These are phyloP conservation scores for Ogataea sp. DNA, from an alignment of 805 yeast genomes.

Conservation along the genomic window DNA sequence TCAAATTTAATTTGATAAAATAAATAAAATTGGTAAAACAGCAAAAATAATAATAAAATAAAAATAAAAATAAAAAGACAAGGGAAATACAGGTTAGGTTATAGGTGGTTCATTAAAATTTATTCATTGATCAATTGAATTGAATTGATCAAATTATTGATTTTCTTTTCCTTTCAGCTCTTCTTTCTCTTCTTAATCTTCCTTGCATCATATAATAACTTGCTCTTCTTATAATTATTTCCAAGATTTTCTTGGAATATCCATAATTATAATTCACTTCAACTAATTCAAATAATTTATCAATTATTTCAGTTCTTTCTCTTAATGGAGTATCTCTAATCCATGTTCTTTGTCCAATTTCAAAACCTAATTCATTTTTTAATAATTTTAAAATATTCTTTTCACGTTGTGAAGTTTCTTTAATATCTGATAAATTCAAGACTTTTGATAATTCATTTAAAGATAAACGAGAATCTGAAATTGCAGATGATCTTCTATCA, in stretches of 20 bases:
- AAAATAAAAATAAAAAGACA: no score
- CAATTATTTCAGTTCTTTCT: slow-evolving; percentile 41
- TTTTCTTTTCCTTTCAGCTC: slow-evolving; percentile 33
- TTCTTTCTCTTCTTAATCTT: slow-evolving; percentile 58
- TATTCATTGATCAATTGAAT: no score
- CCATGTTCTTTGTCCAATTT: slow-evolving; percentile 77
- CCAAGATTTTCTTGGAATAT: slow-evolving; percentile 47
- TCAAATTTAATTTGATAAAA: no score
- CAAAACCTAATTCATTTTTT: slow-evolving; percentile 54
- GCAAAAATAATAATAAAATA: no score
- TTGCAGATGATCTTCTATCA: no score
- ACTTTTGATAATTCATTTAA: slow-evolving; percentile 47
- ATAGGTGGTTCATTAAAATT: no score
- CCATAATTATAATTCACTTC: slow-evolving; percentile 39
- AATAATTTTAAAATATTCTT: slow-evolving; percentile 43
- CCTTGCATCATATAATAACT: slow-evolving; percentile 77
- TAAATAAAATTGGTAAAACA: no score
- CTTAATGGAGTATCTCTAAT: slow-evolving; percentile 61
- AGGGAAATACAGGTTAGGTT: no score
- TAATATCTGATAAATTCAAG: slow-evolving; percentile 35
- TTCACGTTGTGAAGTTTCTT: slow-evolving; percentile 52
- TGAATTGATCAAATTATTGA: no score
- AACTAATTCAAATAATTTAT: slow-evolving; percentile 40
- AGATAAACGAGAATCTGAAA: slow-evolving; percentile 47
- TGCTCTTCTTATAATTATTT: slow-evolving; percentile 72